These are phyloP conservation scores for Saururus chinensis DNA, from an alignment of 164 flowering plant species.

Conservation along the genomic window DNA sequence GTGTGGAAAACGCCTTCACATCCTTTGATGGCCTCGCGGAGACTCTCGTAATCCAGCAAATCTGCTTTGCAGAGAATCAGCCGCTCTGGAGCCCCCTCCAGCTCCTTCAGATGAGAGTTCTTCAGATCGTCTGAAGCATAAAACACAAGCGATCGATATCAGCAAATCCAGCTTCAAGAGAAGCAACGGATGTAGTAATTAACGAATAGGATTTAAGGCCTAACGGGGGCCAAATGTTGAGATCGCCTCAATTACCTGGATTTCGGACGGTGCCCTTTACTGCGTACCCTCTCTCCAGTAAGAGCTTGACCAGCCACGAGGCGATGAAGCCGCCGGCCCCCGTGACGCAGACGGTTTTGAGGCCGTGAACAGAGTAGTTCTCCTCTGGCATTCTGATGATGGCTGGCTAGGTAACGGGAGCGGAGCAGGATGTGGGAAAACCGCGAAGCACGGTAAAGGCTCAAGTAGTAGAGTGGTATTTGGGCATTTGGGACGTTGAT, in stretches of 20 bases:
- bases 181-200: neutral
- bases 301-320: constrained; percentile 75
- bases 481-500: no score
- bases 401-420: neutral
- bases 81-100: constrained; percentile 75
- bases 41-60: constrained; percentile 62
- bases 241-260: constrained; percentile 32
- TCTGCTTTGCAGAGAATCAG: constrained; percentile 61
- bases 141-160: neutral
- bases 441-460: no score
- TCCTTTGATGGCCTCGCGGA: constrained; percentile 58
- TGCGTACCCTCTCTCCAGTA: constrained; percentile 54
- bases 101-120: constrained; percentile 67
- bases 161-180: neutral
- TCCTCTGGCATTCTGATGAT: constrained; percentile 26
- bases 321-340: constrained; percentile 89
- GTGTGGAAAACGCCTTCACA: constrained; percentile 96
- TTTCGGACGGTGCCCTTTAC: constrained; percentile 74
- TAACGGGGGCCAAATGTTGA: no score
- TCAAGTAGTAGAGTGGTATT: no score
- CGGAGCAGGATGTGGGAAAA: no score
- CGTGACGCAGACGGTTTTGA: constrained; percentile 61
- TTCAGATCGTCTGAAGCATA: constrained; percentile 61
- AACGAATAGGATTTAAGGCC: neutral
- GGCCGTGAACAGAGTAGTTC: constrained; percentile 18